These are phyloP conservation scores for Suillus plorans DNA, from an alignment of 768 basidiomycete species.

Conservation along the genomic window DNA sequence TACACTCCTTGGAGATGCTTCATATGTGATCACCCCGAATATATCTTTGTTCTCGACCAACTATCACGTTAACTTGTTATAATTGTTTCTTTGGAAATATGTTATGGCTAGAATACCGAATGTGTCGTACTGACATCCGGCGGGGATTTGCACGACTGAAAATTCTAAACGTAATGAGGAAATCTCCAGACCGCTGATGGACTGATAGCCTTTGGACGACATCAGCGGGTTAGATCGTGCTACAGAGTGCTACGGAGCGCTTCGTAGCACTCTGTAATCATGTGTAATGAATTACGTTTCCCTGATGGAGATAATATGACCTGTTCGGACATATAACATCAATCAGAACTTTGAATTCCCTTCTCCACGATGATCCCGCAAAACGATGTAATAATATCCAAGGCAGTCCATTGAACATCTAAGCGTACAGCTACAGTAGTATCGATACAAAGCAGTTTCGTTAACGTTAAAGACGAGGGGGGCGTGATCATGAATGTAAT, in stretches of 20 bases:
- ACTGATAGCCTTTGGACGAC: too few species aligned
- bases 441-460: slow-evolving; percentile 12
- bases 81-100: background rate
- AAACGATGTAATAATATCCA: background rate
- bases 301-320: too few species aligned
- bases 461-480: background rate
- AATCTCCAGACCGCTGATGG: background rate
- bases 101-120: background rate
- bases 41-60: background rate
- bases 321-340: background rate
- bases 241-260: too few species aligned
- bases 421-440: slow-evolving; percentile 13
- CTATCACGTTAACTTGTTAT: background rate
- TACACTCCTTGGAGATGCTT: background rate
- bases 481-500: background rate
- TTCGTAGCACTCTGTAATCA: too few species aligned
- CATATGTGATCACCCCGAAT: background rate
- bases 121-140: background rate
- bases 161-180: too few species aligned
- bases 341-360: background rate
- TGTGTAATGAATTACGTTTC: too few species aligned
- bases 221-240: too few species aligned
- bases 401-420: background rate
- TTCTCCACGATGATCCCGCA: background rate
- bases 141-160: background rate